Base-by-base conservation (phyloP, 2,329 filamentous ascomycete genomes). In the Curvularia verruculosa region DNA sequence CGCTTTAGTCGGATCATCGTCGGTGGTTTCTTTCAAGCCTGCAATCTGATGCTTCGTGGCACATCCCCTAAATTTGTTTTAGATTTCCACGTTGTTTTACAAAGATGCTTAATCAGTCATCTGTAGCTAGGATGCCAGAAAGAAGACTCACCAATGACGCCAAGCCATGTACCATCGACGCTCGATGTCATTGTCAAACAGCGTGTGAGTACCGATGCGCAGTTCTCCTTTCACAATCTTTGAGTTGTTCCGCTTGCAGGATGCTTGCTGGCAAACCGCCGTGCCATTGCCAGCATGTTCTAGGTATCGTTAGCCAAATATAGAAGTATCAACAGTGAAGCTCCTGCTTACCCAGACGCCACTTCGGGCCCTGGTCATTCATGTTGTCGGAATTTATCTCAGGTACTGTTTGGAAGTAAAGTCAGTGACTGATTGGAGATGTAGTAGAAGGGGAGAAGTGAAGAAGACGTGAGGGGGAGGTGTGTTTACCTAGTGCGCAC, bases 111-210 rank as follows among this genome's bases (percentile, higher is more conserved):
- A 21, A 28, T 6, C 23, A n/a, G 12, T 26, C 6, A 15, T 24
- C 2, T 28, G 13, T 26, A 5, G 12, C 5, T 28, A 5, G 12
- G 15, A 6, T 9, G 4, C 9, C 31, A 48, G 37, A 18, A n/a
- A 15, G n/a, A 21, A 3, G 1, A 70, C 84, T 75, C 81, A 95
- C 93, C 92, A 97, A 76, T 97, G 93, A 72, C 89, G 89, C 88
- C 89, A 96, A 52, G 56, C 62, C 54, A 60, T 60, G 28, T 79
- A 75, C 84, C 86, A 95, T 66, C 82, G 82, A 45, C 84, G 84
- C 69, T 86, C 81, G 2, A 78, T 75, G 1, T 76, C 57, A 54
- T 86, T 82, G 9, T 83, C 82, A 58, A 94, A 84, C 82, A 87
- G 89, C 26, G 46, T 50, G 21, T 65, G 53, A 1, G 82, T 84